Base-by-base conservation (phyloP, 805 yeast species). In the Lachancea meyersii region DNA sequence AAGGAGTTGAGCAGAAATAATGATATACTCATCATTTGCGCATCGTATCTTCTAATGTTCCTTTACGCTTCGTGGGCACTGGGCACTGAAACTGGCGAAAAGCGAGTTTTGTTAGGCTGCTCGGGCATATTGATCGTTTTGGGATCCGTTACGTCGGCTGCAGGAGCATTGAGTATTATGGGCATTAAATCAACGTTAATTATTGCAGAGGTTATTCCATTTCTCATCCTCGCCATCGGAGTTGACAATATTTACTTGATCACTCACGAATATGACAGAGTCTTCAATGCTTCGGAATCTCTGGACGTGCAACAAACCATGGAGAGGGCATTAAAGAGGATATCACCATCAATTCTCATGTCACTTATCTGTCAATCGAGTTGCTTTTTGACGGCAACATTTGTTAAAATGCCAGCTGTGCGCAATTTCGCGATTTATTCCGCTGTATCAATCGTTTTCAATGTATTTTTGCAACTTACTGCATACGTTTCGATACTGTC, bases 141-240 rank as follows among this genome's bases (percentile, higher is more conserved):
- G 19, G 61, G 86, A 8, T 88, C 96, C 0, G 95, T 91, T 1
- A 61, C 77, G 1, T 74, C 95, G 1, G 79, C 97, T 0, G 86
- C 88, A 0, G 97, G 97, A 0, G 52, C 87, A 4, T 84, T 86
- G 63, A 76, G 93, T 10, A 54, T 75, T 5, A 45, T 84, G n/a
- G 94, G 93, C 0, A 64, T 89, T 38, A 86, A 85, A 55, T 85
- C 95, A 0, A 91, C 97, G 0, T 68, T 91, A 33, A 89, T 91
- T 50, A 87, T 91, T 44, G 97, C 97, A 2, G 97, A 93, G 60
- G 98, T 91, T 5, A 91, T 91, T 26, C 97, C 97, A 8, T 91
- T 91, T 57, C 68, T 91, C 54, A 84, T 91, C 11, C 70, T 91
- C 45, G 98, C 98, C 0, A 81, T 91, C 43, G 98, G 98, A n/a